Conservation (phyloP, 768 basidiomycete species). For the Mycena belliarum region DNA sequence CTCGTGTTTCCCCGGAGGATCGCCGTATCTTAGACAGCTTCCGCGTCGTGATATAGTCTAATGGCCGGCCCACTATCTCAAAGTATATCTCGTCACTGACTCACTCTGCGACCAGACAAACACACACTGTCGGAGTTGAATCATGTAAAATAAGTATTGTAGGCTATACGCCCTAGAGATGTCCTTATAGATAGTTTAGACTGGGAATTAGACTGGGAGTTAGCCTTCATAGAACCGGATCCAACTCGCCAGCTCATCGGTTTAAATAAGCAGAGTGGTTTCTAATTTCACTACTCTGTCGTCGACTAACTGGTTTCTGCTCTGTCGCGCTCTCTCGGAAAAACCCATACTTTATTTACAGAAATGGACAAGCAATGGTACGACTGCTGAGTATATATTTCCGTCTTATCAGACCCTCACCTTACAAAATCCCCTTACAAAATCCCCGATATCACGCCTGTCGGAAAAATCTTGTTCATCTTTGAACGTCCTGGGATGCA, state of each 20-base stretch:
- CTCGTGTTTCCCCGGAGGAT: constrained; percentile 55
- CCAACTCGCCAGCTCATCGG: constrained; percentile 24
- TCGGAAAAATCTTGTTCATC: too few relatives aligned
- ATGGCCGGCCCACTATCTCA: not conserved
- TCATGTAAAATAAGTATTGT: not conserved
- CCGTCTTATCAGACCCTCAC: too few relatives aligned
- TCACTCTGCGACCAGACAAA: not conserved
- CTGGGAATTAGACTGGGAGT: too few relatives aligned
- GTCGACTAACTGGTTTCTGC: too few relatives aligned
- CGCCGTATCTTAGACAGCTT: constrained; percentile 58
- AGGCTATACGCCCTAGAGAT: not conserved
- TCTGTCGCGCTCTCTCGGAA: constrained; percentile 14
- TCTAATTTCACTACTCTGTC: too few relatives aligned
- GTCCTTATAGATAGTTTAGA: not conserved
- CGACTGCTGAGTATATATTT: too few relatives aligned
- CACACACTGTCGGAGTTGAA: not conserved
- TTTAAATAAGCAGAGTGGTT: not conserved
- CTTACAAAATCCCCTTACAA: not conserved
- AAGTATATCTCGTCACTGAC: not conserved
- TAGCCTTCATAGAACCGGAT: constrained; percentile 10
- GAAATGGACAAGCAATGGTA: too few relatives aligned
- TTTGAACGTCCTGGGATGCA: too few relatives aligned
- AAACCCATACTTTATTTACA: not conserved
- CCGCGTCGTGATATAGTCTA: constrained; percentile 46
- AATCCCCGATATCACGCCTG: constrained; percentile 12